Base-by-base conservation (phyloP, 768 basidiomycete genomes). In the Lactifluus echinatus region DNA sequence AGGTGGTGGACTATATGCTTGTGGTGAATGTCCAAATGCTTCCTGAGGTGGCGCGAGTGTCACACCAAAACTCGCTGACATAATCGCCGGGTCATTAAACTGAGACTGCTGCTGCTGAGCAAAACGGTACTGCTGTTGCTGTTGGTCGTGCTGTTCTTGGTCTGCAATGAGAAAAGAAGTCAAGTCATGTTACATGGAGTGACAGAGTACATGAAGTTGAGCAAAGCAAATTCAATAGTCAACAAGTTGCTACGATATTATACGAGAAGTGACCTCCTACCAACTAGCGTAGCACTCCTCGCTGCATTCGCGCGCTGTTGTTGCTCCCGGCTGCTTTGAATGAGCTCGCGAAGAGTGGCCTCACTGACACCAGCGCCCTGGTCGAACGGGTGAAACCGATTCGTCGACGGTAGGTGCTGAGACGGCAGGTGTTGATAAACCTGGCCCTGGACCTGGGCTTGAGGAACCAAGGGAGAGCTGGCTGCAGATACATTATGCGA, bases 311-410 rank as follows among this genome's bases (percentile, higher is more conserved):
- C 49, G 14, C 66, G 60, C 46, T 64, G 70, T 21, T 75, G 77
- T 50, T 79, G 79, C 46, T 84, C 83, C 52, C 83, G 80, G 66
- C 84, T 88, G 24, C 79, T 78, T 66, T 81, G 81, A 53, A 89
- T 87, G 55, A 90, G 80, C 61, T 87, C 85, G 57, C 87, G 78
- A 60, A 90, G 75, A 66, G 88, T 84, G 14, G 84, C 84, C 69
- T 90, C 88, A 64, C 85, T 87, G 51, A 89, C 71, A 42, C 75
- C 53, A 14, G 37, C 12, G n/a, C 14, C 74, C 28, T 75, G 76
- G 59, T 79, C 78, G 61, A 83, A 81, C 5, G 80, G 77, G 56
- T 84, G 82, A 65, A 82, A 81, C 10, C 77, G 76, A 50, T 66
- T 64, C 34, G 73, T 70, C 33, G 66, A 64, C 15, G 57, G 64